These are phyloP conservation scores for Epichloe gansuensis DNA, from an alignment of 2,329 filamentous ascomycete species.

Conservation along the genomic window DNA sequence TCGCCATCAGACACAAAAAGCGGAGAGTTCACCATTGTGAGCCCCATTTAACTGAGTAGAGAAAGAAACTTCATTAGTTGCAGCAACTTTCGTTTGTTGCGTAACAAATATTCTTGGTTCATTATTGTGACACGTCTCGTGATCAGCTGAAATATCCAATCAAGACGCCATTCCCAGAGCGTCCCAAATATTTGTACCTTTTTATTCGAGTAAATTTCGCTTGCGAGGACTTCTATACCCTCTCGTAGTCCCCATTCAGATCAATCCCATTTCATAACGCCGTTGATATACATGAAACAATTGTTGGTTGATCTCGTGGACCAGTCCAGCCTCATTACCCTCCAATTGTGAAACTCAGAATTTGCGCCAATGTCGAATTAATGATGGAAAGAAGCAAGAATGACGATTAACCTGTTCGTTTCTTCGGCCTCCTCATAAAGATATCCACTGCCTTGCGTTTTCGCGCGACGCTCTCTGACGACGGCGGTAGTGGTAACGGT, in stretches of 20 bases:
- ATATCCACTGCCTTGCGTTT: conserved; percentile 36
- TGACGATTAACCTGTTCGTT: conserved; percentile 10
- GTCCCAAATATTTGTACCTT: background rate
- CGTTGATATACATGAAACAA: background rate
- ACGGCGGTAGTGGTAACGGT: background rate
- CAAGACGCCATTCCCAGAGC: background rate
- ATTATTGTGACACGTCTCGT: background rate
- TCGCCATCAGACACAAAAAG: too few species aligned
- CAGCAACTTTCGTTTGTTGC: too few species aligned
- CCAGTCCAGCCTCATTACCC: background rate
- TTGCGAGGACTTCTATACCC: background rate
- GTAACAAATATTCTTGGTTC: too few species aligned
- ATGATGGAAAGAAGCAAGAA: background rate
- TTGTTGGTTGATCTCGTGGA: background rate
- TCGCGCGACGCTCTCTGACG: conserved; percentile 9
- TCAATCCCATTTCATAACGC: background rate
- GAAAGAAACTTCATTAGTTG: background rate
- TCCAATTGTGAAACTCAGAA: background rate
- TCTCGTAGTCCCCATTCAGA: background rate
- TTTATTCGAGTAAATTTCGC: too few species aligned
- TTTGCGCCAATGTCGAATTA: background rate
- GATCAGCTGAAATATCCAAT: background rate
- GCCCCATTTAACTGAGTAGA: background rate
- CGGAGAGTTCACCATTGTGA: background rate
- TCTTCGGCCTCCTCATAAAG: conserved; percentile 39